phyloP scores from a whole-genome alignment of 192 early-diverging fungal species.

The Rhizophagus clarus region DNA sequence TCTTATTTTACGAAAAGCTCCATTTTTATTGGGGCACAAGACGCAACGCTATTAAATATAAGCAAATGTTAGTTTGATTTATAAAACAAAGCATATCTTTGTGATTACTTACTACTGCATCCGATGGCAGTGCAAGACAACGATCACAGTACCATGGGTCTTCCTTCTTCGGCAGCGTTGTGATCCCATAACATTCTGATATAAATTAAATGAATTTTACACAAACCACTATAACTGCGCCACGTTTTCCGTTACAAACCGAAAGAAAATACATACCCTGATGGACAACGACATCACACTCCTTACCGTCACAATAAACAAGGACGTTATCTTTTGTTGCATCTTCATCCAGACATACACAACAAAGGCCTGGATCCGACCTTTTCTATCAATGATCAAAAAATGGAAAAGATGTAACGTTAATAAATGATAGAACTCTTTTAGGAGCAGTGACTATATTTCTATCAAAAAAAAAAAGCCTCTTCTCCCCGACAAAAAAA shows the following conservation, averaged over 20 bases:
- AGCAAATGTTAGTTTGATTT: neutral
- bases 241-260: neutral
- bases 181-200: constrained; percentile 48
- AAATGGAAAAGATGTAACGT: constrained; percentile 4
- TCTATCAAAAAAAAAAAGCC: too few species aligned
- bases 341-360: constrained; percentile 51
- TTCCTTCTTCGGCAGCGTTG: constrained; percentile 36
- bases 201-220: constrained; percentile 28
- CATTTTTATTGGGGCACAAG: constrained; percentile 47
- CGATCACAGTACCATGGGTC: constrained; percentile 51
- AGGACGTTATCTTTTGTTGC: constrained; percentile 51
- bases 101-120: constrained; percentile 40
- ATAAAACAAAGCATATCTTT: neutral
- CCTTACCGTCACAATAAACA: constrained; percentile 53
- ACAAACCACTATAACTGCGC: neutral
- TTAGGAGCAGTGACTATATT: too few species aligned
- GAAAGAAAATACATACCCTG: constrained; percentile 23
- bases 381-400: constrained; percentile 43
- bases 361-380: constrained; percentile 56
- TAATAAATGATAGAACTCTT: neutral
- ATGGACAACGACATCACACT: constrained; percentile 35
- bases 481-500: too few species aligned
- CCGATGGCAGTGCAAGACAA: constrained; percentile 43
- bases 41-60: constrained; percentile 43
- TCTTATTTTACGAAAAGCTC: constrained; percentile 46